Conservation (phyloP, 768 basidiomycete genomes). For the Trametes meyenii region DNA sequence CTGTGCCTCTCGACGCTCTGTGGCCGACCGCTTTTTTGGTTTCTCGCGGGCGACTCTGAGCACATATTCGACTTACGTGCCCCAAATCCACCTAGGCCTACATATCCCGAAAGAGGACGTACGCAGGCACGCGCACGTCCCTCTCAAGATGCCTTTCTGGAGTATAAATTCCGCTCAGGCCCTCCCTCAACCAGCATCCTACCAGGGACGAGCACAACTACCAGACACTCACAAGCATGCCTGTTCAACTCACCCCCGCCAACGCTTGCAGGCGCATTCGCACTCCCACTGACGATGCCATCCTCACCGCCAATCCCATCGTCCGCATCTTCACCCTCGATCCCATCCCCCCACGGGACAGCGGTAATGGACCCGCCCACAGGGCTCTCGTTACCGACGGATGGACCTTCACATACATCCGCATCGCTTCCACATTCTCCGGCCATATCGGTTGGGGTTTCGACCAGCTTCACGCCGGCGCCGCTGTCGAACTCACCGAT, state of each 20-base stretch:
- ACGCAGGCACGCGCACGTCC: too few species aligned
- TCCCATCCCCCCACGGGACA: neutral
- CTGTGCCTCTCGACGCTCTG: too few species aligned
- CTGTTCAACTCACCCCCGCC: neutral
- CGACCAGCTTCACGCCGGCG: neutral
- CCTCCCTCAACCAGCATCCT: neutral
- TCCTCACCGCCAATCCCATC: conserved; percentile 1
- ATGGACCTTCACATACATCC: neutral
- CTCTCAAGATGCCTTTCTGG: too few species aligned
- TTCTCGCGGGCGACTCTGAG: too few species aligned
- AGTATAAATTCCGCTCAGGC: too few species aligned
- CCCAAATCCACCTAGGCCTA: too few species aligned
- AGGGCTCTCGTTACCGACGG: conserved; percentile 6
- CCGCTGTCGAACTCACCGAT: neutral
- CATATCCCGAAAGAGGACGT: too few species aligned
- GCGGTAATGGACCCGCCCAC: neutral
- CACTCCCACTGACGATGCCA: neutral
- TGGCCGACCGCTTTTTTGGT: too few species aligned
- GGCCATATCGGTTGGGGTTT: neutral
- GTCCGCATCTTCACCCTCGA: conserved; percentile 3
- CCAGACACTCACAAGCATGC: neutral
- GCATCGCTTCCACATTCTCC: neutral
- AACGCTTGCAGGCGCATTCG: conserved; percentile 1
- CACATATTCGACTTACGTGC: too few species aligned
- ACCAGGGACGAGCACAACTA: neutral